Conservation (phyloP, 2,329 filamentous ascomycete species). For the Bipolaris cookei region DNA sequence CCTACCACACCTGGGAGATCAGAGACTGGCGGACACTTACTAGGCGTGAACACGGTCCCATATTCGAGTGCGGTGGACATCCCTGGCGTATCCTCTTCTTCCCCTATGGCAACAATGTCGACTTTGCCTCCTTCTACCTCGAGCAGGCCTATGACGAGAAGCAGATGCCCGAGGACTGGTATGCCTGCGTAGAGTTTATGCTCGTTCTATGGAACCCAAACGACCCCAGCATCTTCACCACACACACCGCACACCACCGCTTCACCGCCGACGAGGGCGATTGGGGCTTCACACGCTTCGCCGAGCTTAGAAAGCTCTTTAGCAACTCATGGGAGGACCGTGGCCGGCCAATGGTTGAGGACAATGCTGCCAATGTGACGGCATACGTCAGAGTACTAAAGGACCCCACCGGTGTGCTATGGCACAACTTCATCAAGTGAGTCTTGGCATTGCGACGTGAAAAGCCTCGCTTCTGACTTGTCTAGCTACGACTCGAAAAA, state of each 20-base stretch:
- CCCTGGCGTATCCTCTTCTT: slow-evolving; percentile 98
- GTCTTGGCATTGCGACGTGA: slow-evolving; percentile 13
- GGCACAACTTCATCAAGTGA: slow-evolving; percentile 84
- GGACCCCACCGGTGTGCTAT: slow-evolving; percentile 85
- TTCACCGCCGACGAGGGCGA: slow-evolving; percentile 97
- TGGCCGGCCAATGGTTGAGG: slow-evolving; percentile 75
- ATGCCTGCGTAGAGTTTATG: slow-evolving; percentile 93
- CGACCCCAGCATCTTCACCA: slow-evolving; percentile 80
- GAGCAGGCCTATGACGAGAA: slow-evolving; percentile 88
- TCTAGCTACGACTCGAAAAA: slow-evolving; percentile 92
- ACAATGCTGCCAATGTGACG: slow-evolving; percentile 78
- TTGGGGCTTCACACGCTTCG: slow-evolving; percentile 98
- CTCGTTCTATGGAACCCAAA: slow-evolving; percentile 93
- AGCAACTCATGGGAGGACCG: slow-evolving; percentile 74
- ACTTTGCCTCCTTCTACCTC: slow-evolving; percentile 92
- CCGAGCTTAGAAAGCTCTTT: slow-evolving; percentile 86
- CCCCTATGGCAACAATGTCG: slow-evolving; percentile 91
- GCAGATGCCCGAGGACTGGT: slow-evolving; percentile 85
- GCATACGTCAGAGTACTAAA: slow-evolving; percentile 83
- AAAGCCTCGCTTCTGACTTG: background rate
- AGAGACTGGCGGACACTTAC: slow-evolving; percentile 77
- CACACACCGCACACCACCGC: slow-evolving; percentile 85
- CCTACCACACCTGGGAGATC: slow-evolving; percentile 84
- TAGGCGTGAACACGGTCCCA: slow-evolving; percentile 84
- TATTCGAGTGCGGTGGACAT: slow-evolving; percentile 83